Conservation (phyloP, 163 green algal species). For the Scenedesmus sp. region DNA sequence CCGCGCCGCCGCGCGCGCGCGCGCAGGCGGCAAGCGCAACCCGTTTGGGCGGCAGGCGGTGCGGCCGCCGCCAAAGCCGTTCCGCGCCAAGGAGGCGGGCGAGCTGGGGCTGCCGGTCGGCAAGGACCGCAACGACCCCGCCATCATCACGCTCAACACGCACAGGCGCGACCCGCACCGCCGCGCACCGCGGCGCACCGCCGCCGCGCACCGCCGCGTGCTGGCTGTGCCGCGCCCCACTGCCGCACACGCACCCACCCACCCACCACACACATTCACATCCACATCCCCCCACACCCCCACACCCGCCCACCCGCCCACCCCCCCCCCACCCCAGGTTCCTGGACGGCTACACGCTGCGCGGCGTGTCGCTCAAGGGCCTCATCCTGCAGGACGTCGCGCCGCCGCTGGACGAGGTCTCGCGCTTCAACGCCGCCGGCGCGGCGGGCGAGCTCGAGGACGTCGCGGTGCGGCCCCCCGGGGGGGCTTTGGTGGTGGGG, state of each 20-base stretch:
- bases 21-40: slow-evolving; percentile 45
- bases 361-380: slow-evolving; percentile 60
- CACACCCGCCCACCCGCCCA: too few species aligned
- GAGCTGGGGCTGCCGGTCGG: slow-evolving; percentile 65
- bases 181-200: too few species aligned
- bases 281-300: too few species aligned
- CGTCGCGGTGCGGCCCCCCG: slow-evolving; percentile 15
- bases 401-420: slow-evolving; percentile 88
- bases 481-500: too few species aligned
- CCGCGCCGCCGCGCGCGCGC: background rate
- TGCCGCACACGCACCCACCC: too few species aligned
- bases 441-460: slow-evolving; percentile 49
- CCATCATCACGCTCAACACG: slow-evolving; percentile 37
- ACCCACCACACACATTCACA: too few species aligned
- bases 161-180: too few species aligned
- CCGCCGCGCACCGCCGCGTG: too few species aligned
- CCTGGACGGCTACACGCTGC: slow-evolving; percentile 84
- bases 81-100: slow-evolving; percentile 79
- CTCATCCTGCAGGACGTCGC: slow-evolving; percentile 50
- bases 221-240: too few species aligned
- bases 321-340: too few species aligned
- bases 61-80: slow-evolving; percentile 73
- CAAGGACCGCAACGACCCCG: slow-evolving; percentile 60
- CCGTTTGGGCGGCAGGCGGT: slow-evolving; percentile 75
- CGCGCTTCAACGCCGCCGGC: slow-evolving; percentile 79